Conservation (phyloP, 768 basidiomycete genomes). For the Boletellus ananas region DNA sequence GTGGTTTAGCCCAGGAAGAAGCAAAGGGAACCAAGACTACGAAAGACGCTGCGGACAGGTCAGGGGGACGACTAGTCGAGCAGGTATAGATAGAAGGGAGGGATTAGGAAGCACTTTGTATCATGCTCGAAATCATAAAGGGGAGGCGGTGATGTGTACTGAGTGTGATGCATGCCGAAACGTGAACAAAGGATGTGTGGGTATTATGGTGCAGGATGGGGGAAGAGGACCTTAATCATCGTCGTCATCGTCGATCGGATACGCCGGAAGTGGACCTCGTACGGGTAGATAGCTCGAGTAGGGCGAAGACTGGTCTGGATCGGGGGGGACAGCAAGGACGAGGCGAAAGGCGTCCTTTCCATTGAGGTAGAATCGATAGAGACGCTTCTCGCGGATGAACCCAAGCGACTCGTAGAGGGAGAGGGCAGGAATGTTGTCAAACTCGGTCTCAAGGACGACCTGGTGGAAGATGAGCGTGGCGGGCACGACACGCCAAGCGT, state of each 20-base stretch:
- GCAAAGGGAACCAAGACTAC: not conserved
- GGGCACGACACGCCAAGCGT: not conserved
- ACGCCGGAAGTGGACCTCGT: slow-evolving; percentile 16
- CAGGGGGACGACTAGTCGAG: not conserved
- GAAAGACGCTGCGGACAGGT: not conserved
- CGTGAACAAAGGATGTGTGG: not conserved
- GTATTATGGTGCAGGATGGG: slow-evolving; percentile 11
- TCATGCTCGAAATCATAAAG: not conserved
- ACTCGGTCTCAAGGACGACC: slow-evolving; percentile 96
- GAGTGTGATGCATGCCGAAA: slow-evolving; percentile 1
- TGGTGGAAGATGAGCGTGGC: slow-evolving; percentile 37
- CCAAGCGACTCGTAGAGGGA: slow-evolving; percentile 89
- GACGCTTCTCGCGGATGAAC: slow-evolving; percentile 92
- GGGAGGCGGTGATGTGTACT: slow-evolving; percentile 8
- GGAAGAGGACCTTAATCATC: slow-evolving; percentile 7
- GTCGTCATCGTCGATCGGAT: slow-evolving; percentile 27
- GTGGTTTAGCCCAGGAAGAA: not conserved
- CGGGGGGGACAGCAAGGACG: slow-evolving; percentile 55
- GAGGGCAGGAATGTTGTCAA: slow-evolving; percentile 84
- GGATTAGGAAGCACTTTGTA: slow-evolving; percentile 12
- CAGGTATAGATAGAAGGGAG: not conserved
- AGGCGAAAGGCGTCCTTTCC: slow-evolving; percentile 94
- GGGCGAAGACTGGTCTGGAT: slow-evolving; percentile 20
- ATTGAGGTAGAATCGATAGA: slow-evolving; percentile 94
- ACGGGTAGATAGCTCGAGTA: slow-evolving; percentile 12